phyloP scores from a whole-genome alignment of 31 red algal genomes.

The Asparagopsis taxiformis region DNA sequence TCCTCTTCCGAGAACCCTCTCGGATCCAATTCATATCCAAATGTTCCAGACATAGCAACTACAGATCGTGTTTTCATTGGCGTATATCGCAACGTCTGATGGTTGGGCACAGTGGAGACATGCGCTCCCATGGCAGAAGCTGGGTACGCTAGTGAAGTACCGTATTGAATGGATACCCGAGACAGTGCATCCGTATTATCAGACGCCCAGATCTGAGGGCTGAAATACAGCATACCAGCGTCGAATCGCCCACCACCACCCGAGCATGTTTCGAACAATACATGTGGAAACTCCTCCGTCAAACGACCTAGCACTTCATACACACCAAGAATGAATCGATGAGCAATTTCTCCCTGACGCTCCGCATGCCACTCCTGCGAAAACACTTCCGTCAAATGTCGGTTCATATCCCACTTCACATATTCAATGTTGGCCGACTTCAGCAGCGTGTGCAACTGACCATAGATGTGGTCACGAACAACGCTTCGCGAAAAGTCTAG shows the following conservation, averaged over 20 bases:
- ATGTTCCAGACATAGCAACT: conserved; percentile 92
- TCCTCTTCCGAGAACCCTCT: conserved; percentile 65
- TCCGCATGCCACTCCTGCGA: conserved; percentile 65
- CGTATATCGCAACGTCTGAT: conserved; percentile 85
- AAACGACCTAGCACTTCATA: conserved; percentile 91
- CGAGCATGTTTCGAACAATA: conserved; percentile 90
- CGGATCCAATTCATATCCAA: conserved; percentile 93
- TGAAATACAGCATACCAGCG: conserved; percentile 84
- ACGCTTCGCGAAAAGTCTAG: conserved; percentile 86
- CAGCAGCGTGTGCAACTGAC: conserved; percentile 60
- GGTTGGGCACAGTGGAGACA: conserved; percentile 89
- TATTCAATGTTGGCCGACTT: conserved; percentile 68
- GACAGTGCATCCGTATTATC: conserved; percentile 94
- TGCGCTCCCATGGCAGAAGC: conserved; percentile 78
- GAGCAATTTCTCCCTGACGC: conserved; percentile 85
- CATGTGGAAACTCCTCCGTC: conserved; percentile 70
- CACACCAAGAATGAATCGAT: conserved; percentile 94
- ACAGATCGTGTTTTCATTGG: conserved; percentile 89
- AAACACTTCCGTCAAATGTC: conserved; percentile 91
- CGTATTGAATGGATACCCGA: conserved; percentile 83
- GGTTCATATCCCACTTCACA: conserved; percentile 96
- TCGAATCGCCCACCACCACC: conserved; percentile 93
- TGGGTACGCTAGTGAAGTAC: conserved; percentile 82
- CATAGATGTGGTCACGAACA: conserved; percentile 83
- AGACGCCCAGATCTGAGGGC: conserved; percentile 88